Evolutionary conservation across 371 early-diverging fungal species (phyloP), one percentile per base, ranked within the genome.

Genomic region (Rhizopus arrhizus): DNA sequence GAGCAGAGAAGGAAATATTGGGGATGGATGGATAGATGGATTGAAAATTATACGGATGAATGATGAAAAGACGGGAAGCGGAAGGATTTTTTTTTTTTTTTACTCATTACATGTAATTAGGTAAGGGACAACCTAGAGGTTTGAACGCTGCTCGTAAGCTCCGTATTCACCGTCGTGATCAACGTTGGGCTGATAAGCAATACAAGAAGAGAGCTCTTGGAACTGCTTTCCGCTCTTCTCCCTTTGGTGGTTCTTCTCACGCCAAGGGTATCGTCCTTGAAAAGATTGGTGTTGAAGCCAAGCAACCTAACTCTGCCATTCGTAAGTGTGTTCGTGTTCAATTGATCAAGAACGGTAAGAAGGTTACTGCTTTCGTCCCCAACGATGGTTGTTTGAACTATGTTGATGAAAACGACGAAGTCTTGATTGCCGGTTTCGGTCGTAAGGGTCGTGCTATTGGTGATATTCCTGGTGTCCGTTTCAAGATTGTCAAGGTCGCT

Each of bases 291-390:
- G 96, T 99, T 70, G 99, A 99, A 89, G 98, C 99, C 75, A 99
- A 99, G 87, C 99, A 99, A 88, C 99, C 99, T 75, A 99, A 99
- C 96, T 99, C 99, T 85, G 99, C 99, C 74, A 97, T 99, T 88
- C 96, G 99, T 88, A 99, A 99, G 90, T 98, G 98, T 86, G 99
- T 99, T 68, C 95, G 99, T 91, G 98, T 98, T 70, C 99, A 99
- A 86, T 89, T 99, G 66, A 99, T 99, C 90, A 97, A 98, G 91
- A 99, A 99, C 90, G 98, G 96, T 82, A 99, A 99, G 94, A 99
- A 96, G 91, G 91, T 99, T 80, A 98, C 99, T 65, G 99, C 99
- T 73, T 99, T 99, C 88, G 99, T 99, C 60, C 99, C 99, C 80
- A 96, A 96, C 81, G 99, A 99, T 85, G 99, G 99, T 94, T 98